Base-by-base conservation (phyloP, 2,329 filamentous ascomycete genomes). In the Calonectria pseudoreteaudii region DNA sequence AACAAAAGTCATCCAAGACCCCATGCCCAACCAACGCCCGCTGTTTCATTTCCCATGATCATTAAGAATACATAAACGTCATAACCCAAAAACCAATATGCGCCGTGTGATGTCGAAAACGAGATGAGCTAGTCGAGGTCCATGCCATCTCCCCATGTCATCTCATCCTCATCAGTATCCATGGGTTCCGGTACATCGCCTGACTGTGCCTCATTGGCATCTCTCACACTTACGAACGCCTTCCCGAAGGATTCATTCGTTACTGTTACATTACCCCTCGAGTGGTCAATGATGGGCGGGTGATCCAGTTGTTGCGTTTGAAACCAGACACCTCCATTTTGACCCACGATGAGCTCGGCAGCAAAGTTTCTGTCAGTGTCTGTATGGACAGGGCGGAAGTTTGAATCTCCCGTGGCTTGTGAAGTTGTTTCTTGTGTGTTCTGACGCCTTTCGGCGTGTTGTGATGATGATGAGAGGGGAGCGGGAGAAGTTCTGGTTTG, bases 111-210 rank as follows among this genome's bases (percentile, higher is more conserved):
- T 23, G 8, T 23, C 10, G 41, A 16, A 18, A 14, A 47, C 41
- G 20, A 4, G 30, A 23, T 18, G 1, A 30, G 18, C 41, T 50
- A 73, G 8, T 50, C 58, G 7, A 73, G 4, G 3, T 73, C 66
- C 71, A 73, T 73, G 2, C 4, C 23, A 14, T 73, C 66, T 16
- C 26, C 38, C 71, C 71, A 69, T 28, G 58, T n/a, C 71, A 73
- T 73, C 9, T 73, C 71, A 2, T 73, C 71, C 20, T 73, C 71
- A 9, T 41, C 41, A 2, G 58, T 8, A 23, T 73, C 71, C 71
- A 73, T 73, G 4, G 26, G 26, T 23, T 73, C 71, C 34, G 16
- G n/a, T 9, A 62, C 20, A 9, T 2, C 1, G 4, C 26, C 31
- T 31, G 62, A 18, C 8, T 6, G n/a, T 31, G 13, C 38, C 3